Conservation (phyloP, 306 rosid species). For the Cercis canadensis region DNA sequence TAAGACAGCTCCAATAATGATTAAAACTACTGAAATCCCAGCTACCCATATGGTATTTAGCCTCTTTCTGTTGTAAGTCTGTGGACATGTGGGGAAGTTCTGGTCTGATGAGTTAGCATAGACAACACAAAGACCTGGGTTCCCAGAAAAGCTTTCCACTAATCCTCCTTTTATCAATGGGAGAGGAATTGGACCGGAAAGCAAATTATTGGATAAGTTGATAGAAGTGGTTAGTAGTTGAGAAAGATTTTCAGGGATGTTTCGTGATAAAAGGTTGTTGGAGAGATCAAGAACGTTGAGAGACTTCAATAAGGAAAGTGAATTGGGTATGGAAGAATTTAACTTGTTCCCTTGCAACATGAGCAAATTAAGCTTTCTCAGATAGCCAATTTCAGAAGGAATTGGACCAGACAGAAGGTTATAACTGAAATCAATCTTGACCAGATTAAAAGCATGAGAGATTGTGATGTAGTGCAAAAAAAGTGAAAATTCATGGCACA, state of each 20-base stretch:
- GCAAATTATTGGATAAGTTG: slow-evolving; percentile 67
- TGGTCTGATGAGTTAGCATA: slow-evolving; percentile 41
- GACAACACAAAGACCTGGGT: slow-evolving; percentile 63
- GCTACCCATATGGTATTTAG: slow-evolving; percentile 58
- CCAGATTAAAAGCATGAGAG: slow-evolving; percentile 54
- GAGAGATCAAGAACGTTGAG: slow-evolving; percentile 78
- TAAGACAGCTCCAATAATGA: slow-evolving; percentile 55
- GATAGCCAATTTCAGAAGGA: slow-evolving; percentile 60
- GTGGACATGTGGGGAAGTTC: slow-evolving; percentile 52
- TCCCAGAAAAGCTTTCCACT: slow-evolving; percentile 66
- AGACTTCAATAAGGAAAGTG: slow-evolving; percentile 57
- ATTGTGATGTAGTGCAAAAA: too few relatives aligned
- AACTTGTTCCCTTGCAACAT: slow-evolving; percentile 64
- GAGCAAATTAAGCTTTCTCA: slow-evolving; percentile 56
- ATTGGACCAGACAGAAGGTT: slow-evolving; percentile 67
- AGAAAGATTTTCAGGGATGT: slow-evolving; percentile 61
- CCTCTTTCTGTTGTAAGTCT: slow-evolving; percentile 36
- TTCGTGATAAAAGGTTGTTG: slow-evolving; percentile 60
- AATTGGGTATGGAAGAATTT: slow-evolving; percentile 60
- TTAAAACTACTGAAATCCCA: slow-evolving; percentile 44
- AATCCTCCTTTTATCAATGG: slow-evolving; percentile 60
- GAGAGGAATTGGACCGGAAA: slow-evolving; percentile 66
- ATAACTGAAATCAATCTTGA: slow-evolving; percentile 65
- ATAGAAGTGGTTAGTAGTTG: slow-evolving; percentile 63
- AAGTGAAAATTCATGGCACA: too few relatives aligned